These are phyloP conservation scores for Hyphopichia fennica DNA, from an alignment of 1,139 yeast genomes.

Conservation along the genomic window DNA sequence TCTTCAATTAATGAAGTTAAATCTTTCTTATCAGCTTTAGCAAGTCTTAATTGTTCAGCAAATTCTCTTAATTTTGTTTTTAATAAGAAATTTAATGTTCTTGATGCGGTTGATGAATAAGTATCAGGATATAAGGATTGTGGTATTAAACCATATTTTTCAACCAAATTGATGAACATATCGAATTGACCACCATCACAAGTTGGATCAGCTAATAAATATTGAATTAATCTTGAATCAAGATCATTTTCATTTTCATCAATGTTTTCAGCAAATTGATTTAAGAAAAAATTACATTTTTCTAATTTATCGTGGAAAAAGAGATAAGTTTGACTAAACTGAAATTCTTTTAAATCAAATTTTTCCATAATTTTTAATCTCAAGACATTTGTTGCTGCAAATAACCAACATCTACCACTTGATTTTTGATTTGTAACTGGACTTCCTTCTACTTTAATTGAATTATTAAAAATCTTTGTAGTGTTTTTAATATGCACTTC, in stretches of 20 bases:
- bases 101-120: conserved; percentile 14
- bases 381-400: conserved; percentile 17
- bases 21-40: conserved; percentile 4
- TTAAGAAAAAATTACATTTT: conserved; percentile 19
- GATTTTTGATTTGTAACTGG: conserved; percentile 17
- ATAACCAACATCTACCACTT: conserved; percentile 19
- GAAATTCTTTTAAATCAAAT: conserved; percentile 16
- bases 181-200: conserved; percentile 21
- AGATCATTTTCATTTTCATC: conserved; percentile 9
- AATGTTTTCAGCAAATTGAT: conserved; percentile 12
- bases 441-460: conserved; percentile 13
- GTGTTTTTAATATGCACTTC: conserved; percentile 7
- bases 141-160: conserved; percentile 18
- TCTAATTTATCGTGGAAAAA: conserved; percentile 37
- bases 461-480: conserved; percentile 10
- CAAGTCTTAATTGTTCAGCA: conserved; percentile 13
- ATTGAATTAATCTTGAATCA: conserved; percentile 15
- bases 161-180: conserved; percentile 17
- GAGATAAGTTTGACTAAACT: conserved; percentile 24
- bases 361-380: conserved; percentile 14
- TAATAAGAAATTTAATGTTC: conserved; percentile 14
- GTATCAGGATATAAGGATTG: conserved; percentile 15
- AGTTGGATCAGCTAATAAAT: conserved; percentile 14
- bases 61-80: conserved; percentile 17
- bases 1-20: conserved; percentile 5